phyloP scores from a whole-genome alignment of 2,329 filamentous ascomycete species.

The Alternaria alternata region DNA sequence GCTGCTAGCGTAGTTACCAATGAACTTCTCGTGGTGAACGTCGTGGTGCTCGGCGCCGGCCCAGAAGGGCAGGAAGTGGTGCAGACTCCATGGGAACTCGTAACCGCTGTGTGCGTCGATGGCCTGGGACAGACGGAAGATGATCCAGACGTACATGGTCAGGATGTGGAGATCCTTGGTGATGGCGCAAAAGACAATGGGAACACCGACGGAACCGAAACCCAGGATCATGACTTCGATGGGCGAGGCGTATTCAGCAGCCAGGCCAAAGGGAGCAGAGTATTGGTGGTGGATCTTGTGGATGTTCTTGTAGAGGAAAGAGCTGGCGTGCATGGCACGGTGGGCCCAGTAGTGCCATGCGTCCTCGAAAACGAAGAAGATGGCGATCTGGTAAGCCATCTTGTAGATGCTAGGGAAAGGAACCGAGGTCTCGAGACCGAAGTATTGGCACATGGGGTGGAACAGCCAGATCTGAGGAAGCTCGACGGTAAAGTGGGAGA shows the following conservation, averaged over 20 bases:
- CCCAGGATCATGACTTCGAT: conserved; percentile 97
- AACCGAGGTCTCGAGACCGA: conserved; percentile 85
- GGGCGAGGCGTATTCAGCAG: conserved; percentile 96
- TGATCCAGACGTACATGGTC: conserved; percentile 98
- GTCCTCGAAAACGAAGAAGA: conserved; percentile 97
- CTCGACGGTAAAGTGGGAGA: conserved; percentile 97
- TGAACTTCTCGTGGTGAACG: conserved; percentile 96
- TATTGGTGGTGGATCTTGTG: conserved; percentile 99
- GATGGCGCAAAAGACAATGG: conserved; percentile 82
- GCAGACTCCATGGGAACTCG: conserved; percentile 97
- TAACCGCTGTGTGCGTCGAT: conserved; percentile 98
- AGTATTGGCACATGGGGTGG: conserved; percentile 93
- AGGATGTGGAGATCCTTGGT: conserved; percentile 91
- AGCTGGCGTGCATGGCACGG: conserved; percentile 90
- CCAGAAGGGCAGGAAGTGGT: conserved; percentile 97
- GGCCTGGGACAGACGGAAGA: conserved; percentile 91
- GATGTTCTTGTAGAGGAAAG: conserved; percentile 87
- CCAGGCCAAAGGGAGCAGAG: conserved; percentile 94
- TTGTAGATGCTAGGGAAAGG: conserved; percentile 87
- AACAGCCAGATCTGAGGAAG: conserved; percentile 99
- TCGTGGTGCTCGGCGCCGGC: conserved; percentile 97
- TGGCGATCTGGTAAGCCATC: conserved; percentile 88
- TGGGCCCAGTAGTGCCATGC: conserved; percentile 99
- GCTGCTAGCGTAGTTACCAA: conserved; percentile 96
- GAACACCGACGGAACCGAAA: conserved; percentile 81